Conservation (phyloP, 805 yeast genomes). For the Saturnispora silvae region DNA sequence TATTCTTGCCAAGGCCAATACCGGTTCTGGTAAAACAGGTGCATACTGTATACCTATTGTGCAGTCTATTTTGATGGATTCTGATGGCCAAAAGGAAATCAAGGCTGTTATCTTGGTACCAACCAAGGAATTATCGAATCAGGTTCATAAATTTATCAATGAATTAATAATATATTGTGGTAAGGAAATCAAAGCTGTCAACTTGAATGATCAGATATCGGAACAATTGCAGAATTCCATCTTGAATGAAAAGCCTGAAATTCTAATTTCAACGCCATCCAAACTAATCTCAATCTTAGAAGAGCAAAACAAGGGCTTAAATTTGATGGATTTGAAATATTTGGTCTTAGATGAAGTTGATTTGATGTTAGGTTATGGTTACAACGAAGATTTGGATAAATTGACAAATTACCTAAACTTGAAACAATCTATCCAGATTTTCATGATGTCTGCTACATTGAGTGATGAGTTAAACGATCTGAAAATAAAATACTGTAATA, state of each 20-base stretch:
- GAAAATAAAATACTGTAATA: slow-evolving; percentile 69
- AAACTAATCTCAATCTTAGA: slow-evolving; percentile 51
- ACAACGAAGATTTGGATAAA: slow-evolving; percentile 68
- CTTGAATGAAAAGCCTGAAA: slow-evolving; percentile 65
- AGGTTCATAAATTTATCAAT: slow-evolving; percentile 62
- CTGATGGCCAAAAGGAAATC: slow-evolving; percentile 23
- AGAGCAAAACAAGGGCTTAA: slow-evolving; percentile 32
- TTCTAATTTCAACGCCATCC: slow-evolving; percentile 81
- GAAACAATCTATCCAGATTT: slow-evolving; percentile 71
- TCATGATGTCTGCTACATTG: slow-evolving; percentile 92
- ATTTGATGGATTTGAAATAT: slow-evolving; percentile 48
- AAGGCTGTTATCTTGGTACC: slow-evolving; percentile 78
- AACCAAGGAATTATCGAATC: slow-evolving; percentile 82
- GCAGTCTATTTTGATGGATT: slow-evolving; percentile 53
- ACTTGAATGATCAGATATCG: slow-evolving; percentile 50
- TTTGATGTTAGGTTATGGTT: slow-evolving; percentile 80
- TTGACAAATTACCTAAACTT: slow-evolving; percentile 57
- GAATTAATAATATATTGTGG: slow-evolving; percentile 64
- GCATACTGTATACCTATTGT: slow-evolving; percentile 84
- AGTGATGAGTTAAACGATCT: slow-evolving; percentile 74
- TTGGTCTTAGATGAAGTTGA: slow-evolving; percentile 94
- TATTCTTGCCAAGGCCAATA: slow-evolving; percentile 85
- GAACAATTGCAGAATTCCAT: slow-evolving; percentile 65
- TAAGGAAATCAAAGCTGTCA: slow-evolving; percentile 50
- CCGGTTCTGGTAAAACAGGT: slow-evolving; percentile 94